These are phyloP conservation scores for Fusarium continuum DNA, from an alignment of 2,329 filamentous ascomycete genomes.

Conservation along the genomic window DNA sequence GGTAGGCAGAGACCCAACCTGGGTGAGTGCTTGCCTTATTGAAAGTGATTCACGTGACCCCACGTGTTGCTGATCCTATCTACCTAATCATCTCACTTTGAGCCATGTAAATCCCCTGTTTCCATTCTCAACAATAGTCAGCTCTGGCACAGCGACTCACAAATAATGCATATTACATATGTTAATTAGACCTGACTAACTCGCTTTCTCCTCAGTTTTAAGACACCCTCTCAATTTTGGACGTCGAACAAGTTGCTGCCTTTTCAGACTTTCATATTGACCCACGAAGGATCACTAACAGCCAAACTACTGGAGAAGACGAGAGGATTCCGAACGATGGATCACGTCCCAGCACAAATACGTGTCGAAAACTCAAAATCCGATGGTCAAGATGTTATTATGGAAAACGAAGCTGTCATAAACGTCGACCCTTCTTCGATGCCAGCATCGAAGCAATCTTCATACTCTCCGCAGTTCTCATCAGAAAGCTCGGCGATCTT, in stretches of 20 bases:
- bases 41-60: slow-evolving; percentile 25
- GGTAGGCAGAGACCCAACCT: background rate
- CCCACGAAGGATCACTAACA: slow-evolving; percentile 13
- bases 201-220: background rate
- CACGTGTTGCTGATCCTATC: slow-evolving; percentile 17
- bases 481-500: slow-evolving; percentile 42
- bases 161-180: background rate
- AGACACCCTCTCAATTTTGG: background rate
- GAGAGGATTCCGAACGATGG: slow-evolving; percentile 9
- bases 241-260: background rate
- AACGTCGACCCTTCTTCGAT: background rate
- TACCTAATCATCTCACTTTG: slow-evolving; percentile 18
- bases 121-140: slow-evolving; percentile 10
- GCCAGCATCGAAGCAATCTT: slow-evolving; percentile 1
- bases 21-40: background rate
- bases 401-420: background rate
- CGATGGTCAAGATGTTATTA: background rate
- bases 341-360: background rate
- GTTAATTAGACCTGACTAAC: background rate
- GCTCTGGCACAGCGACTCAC: background rate
- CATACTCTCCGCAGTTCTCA: slow-evolving; percentile 48
- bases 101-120: slow-evolving; percentile 19
- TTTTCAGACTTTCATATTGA: background rate
- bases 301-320: background rate
- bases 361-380: background rate